Evolutionary conservation across 768 basidiomycete species (phyloP), one percentile per base, ranked within the genome.

Genomic region (Suillus subalutaceus): DNA sequence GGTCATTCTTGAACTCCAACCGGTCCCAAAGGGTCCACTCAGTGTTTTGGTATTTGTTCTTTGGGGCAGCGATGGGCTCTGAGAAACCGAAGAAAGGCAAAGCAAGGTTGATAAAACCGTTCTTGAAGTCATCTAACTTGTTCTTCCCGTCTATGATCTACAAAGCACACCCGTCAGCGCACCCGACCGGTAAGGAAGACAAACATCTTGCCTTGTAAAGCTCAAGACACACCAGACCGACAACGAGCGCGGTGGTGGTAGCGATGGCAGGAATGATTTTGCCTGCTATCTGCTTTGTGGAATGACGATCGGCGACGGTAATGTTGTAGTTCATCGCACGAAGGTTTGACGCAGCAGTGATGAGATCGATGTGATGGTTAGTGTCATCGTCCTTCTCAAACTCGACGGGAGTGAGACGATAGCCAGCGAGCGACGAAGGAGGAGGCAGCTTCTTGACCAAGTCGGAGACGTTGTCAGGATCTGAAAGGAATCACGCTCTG

Each of bases 201-300:
- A 32, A 41, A 3, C 48, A 16, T 52, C 66, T 38, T 71, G 92
- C 94, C 89, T 99, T 99, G 85, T 97, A 98, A 48, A 99, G 86
- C 80, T 99, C 97, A 62, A 99, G 79, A 78, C 97, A 98, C 56
- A 97, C 94, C 65, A 99, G 79, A 23, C 97, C 97, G n/a, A 94
- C 94, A 58, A 97, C 93, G 60, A 98, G 86, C 20, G 96, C 90
- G 1, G 97, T 99, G 5, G 97, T 98, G 6, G 97, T 99, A n/a
- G 96, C 97, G 73, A 99, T 98, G 26, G 97, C 97, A 65, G 97
- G 97, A 69, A 99, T 99, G 75, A 99, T 99, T 84, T 99, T 99
- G 59, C 97, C 97, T 16, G 96, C 96, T 73, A 98, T 97, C 78
- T 96, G 93, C 82, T 99, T 99, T 50, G 97, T 99, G 62, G 89